These are phyloP conservation scores for Agastache rugosa DNA, from an alignment of 257 asterid species.

Conservation along the genomic window DNA sequence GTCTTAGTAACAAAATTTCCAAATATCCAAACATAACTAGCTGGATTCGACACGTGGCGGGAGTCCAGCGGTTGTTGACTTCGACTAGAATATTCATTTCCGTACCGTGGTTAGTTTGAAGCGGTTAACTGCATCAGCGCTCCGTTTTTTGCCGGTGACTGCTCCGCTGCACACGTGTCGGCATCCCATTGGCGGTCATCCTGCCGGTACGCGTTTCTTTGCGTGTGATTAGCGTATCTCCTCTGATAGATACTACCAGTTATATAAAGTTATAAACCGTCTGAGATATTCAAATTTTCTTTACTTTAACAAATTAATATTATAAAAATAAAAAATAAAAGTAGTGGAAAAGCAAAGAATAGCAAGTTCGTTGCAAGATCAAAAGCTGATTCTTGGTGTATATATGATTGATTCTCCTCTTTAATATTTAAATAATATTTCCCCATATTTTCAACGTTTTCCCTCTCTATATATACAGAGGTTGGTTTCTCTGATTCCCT, in stretches of 20 bases:
- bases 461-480: conserved; percentile 27
- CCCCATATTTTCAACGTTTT: neutral
- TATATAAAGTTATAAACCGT: neutral
- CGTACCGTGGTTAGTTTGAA: conserved; percentile 36
- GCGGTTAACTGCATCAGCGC: conserved; percentile 32
- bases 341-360: neutral
- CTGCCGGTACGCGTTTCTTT: conserved; percentile 32
- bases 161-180: conserved; percentile 33
- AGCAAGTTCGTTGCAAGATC: conserved; percentile 21
- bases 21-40: neutral
- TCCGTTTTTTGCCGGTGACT: conserved; percentile 31
- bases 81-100: neutral
- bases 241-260: neutral
- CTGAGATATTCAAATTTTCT: neutral
- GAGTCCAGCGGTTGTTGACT: conserved; percentile 7
- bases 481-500: neutral
- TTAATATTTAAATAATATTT: neutral
- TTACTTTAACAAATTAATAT: neutral
- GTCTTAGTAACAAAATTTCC: neutral
- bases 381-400: conserved; percentile 49
- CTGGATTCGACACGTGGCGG: neutral
- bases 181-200: conserved; percentile 6
- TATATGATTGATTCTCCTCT: conserved; percentile 17
- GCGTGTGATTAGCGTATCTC: conserved; percentile 40
- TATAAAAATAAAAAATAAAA: neutral